Evolutionary conservation across 2,329 filamentous ascomycete genomes (phyloP).

Genomic region (Blastomyces parvus): DNA sequence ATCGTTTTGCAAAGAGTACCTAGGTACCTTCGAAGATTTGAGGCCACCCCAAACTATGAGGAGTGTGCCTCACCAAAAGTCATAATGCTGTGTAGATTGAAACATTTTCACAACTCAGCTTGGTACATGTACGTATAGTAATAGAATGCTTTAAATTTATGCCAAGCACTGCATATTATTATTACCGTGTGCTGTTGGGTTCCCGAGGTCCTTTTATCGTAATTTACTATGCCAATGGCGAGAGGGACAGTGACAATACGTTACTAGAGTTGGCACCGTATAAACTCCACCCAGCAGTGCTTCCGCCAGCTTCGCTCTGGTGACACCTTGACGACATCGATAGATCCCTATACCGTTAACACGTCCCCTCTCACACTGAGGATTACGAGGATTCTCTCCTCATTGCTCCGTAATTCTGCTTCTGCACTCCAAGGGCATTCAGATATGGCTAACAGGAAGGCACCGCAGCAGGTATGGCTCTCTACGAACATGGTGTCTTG

Average conservation of each 20-base stretch:
- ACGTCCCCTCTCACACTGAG: neutral
- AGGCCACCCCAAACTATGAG: no score
- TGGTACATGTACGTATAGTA: no score
- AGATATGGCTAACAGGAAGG: conserved; percentile 44
- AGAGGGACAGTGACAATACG: neutral
- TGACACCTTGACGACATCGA: neutral
- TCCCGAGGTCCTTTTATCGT: no score
- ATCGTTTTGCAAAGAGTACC: no score
- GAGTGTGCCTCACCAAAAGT: no score
- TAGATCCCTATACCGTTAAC: neutral
- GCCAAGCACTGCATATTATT: no score
- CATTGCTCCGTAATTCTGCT: neutral
- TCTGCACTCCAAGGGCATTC: neutral
- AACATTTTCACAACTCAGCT: no score
- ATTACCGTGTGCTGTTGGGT: no score
- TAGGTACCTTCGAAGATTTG: no score
- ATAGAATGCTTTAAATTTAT: neutral
- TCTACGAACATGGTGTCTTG: neutral
- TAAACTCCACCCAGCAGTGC: neutral
- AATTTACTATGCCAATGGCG: neutral
- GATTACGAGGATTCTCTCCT: neutral
- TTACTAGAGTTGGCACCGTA: neutral
- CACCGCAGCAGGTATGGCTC: conserved; percentile 56
- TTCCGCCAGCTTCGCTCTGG: neutral
- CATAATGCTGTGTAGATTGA: no score